Evolutionary conservation across 305 asterid species (phyloP), one percentile per base, ranked within the genome.

Genomic region (Fraxinus velutina): DNA sequence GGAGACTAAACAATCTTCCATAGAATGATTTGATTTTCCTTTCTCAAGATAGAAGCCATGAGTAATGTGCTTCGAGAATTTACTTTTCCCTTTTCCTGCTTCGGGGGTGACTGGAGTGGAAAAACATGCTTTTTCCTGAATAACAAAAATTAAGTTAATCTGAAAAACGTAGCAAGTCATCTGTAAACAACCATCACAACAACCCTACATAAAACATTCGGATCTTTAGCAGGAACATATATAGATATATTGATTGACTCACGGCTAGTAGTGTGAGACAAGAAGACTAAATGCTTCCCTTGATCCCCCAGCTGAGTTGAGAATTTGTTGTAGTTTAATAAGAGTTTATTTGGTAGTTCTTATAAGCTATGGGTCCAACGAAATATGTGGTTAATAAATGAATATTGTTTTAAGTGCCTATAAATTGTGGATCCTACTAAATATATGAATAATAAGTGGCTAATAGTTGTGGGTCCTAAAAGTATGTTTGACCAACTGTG

Each of bases 1-100:
- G 6, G 96, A 93, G 80, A 94, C 93, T 83, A 94, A 83, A 79
- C 88, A 93, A 87, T 94, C 98, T 84, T 94, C 98, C 97, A 94
- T 94, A 15, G 86, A 91, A 78, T 92, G 98, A 78, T 87, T 87
- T 12, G 93, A 79, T 86, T 91, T 94, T 72, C 97, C 97, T 84
- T 94, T 93, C 78, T 88, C 81, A 32, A 93, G 85, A 87, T 88
- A 88, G 82, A 81, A 91, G 71, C 98, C 98, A 17, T 93, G 93
- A 47, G 89, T 87, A 12, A 91, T 85, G 66, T 84, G 90, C 88
- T 86, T 88, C 3, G 92, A 73, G 22, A 82, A 24, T 86, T 82
- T 85, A 79, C 91, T 83, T 75, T 88, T 91, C 32, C 91, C 92
- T 83, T 87, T 89, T 83, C 87, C 89, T 37, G 91, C 77, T 32